Evolutionary conservation across 768 basidiomycete genomes (phyloP).

Genomic region (Suillus weaverae): DNA sequence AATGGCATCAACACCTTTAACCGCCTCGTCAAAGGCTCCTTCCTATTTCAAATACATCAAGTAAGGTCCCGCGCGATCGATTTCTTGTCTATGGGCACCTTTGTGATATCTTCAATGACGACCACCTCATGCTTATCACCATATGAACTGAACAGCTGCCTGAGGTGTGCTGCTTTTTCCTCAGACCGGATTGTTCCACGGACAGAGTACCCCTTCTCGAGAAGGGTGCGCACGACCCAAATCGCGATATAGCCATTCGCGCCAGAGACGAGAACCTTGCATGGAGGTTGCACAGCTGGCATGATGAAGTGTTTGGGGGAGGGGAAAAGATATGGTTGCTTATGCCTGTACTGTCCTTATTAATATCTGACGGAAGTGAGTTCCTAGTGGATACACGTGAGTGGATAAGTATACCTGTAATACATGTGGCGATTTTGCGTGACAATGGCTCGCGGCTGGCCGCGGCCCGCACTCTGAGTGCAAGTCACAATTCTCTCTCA

Average conservation of each 20-base stretch:
- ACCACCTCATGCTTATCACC: constrained; percentile 63
- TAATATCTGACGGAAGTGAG: not conserved
- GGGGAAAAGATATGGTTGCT: not conserved
- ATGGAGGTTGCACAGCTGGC: constrained; percentile 26
- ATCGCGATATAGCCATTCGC: constrained; percentile 38
- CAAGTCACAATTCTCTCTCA: not conserved
- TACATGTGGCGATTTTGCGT: not conserved
- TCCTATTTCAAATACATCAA: constrained; percentile 34
- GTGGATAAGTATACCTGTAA: too few relatives aligned
- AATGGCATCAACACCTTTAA: constrained; percentile 73
- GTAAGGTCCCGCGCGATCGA: not conserved
- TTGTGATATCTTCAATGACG: constrained; percentile 68
- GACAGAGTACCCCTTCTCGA: constrained; percentile 62
- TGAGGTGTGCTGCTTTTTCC: constrained; percentile 59
- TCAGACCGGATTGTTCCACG: constrained; percentile 66
- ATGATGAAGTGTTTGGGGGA: constrained; percentile 12
- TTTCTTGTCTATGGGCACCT: constrained; percentile 33
- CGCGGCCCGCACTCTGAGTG: not conserved
- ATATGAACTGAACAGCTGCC: constrained; percentile 50
- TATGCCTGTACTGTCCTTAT: not conserved
- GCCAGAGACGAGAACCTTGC: constrained; percentile 32
- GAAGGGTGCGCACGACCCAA: constrained; percentile 55
- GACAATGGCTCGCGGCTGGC: not conserved
- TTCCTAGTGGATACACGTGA: not conserved
- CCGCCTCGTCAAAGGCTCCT: constrained; percentile 77